Base-by-base conservation (phyloP, 169 alveolate genomes). In the Cryptosporidium sp. region DNA sequence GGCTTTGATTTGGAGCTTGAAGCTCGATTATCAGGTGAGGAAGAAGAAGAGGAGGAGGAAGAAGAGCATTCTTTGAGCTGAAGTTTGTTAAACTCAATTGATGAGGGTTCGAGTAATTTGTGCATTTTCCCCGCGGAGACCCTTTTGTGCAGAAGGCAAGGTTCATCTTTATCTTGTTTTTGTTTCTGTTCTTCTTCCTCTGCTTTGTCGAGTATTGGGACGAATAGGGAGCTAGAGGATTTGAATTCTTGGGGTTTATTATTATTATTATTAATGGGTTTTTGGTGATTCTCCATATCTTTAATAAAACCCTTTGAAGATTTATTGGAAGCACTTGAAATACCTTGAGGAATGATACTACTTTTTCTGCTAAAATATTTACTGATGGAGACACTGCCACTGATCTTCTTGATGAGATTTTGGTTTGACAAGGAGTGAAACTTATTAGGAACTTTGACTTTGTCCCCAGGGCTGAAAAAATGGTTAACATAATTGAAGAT, bases 351-450 rank as follows among this genome's bases (percentile, higher is more conserved):
- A 10, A n/a, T n/a, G 5, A 33, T n/a, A 3, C 55, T 55, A 7
- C 86, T 73, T 37, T 73, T 73, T 39, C 86, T 73, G 61, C 71
- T 73, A 59, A 73, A 73, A n/a, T 52, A 73, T 26, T 61, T 73
- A 23, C 71, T 73, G 9, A 73, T 37, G 0, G 48, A 8, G 71
- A 73, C 9, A 73, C 35, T 8, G 50, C 16, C 55, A 4, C 52
- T 73, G 10, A 21, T 52, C 16, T 55, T 73, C 33, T 59, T 29
- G 70, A 73, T 29, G 33, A 23, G 37, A 45, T 55, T 73, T 51
- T 31, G 23, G 41, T n/a, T 62, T 0, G 71, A 31, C 26, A 58
- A 41, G 4, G 55, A 37, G 45, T 55, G 67, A 12, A n/a, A 26
- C 23, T 26, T 55, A 21, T 2, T n/a, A 9, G 67, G 35, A 6